Evolutionary conservation across 2,329 filamentous ascomycete species (phyloP), one percentile per base, ranked within the genome.

Genomic region (Pezicula neosporulosa): DNA sequence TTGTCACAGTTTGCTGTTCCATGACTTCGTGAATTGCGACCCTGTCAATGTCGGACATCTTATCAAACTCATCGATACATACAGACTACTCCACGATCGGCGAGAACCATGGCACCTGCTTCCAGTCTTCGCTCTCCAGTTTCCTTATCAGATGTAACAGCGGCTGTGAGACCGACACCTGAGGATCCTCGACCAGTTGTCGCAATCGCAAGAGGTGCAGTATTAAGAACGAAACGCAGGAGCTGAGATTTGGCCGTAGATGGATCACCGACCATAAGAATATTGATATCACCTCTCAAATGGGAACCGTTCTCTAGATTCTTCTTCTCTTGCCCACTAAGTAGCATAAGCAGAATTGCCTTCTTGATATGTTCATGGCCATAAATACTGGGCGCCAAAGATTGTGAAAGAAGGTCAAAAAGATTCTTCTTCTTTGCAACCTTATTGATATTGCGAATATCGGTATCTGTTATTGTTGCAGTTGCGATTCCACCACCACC

Each of bases 51-150:
- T 99, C 94, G 51, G 91, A 97, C 94, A 99, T 99, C 72, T 99
- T 99, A 76, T 99, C 94, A 61, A 99, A 99, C 66, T 99, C 94
- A 68, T 99, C 94, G 60, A 99, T 99, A 75, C 94, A 99, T 99
- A 75, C 94, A 99, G 33, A 99, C 94, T 10, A 99, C 93, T 61
- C 94, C 94, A 56, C 94, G 87, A 69, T 99, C 94, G 57, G 86
- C 94, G 65, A 99, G 89, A 54, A 99, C 94, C 94, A 99, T 99
- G 58, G 94, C 94, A 81, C 94, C 94, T 15, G 94, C 94, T 72
- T 99, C 94, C 1, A 99, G 80, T 59, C 94, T 84, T 59, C 94
- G 83, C 68, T 99, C 94, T 52, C 94, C 94, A 1, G 94, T 99
- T 70, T 99, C 94, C 68, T 97, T 97, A 70, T 99, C 94, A 1